Evolutionary conservation across 768 basidiomycete species (phyloP).

Genomic region (Amanita subjunquillea): DNA sequence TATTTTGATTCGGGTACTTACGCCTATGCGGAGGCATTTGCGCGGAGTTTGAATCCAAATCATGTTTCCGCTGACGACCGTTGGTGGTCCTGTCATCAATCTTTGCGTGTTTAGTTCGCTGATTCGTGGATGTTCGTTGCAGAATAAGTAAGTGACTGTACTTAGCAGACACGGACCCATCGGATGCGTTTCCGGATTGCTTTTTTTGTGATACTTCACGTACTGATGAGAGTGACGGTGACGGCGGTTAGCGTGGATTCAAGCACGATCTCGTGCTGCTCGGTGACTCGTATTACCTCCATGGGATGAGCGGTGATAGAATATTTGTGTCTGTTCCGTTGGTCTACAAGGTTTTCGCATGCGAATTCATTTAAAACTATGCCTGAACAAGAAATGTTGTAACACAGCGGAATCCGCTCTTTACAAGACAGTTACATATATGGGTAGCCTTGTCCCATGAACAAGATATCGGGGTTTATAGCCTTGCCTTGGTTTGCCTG

Average conservation of each 20-base stretch:
- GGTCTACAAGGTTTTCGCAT: too few relatives aligned
- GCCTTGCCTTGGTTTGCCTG: background rate
- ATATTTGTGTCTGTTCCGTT: too few relatives aligned
- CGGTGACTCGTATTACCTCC: background rate
- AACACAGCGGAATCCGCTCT: background rate
- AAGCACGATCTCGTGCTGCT: background rate
- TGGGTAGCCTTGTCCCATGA: too few relatives aligned
- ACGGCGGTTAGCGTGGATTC: background rate
- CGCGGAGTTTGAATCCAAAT: background rate
- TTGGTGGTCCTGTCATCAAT: too few relatives aligned
- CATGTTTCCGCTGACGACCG: background rate
- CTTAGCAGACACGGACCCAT: background rate
- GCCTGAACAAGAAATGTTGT: too few relatives aligned
- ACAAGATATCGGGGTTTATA: background rate
- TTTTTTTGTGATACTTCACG: background rate
- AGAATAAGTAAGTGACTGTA: background rate
- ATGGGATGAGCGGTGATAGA: background rate
- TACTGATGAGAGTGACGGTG: background rate
- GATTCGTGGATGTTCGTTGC: background rate
- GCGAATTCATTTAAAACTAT: too few relatives aligned
- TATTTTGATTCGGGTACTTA: too few relatives aligned
- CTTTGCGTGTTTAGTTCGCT: background rate
- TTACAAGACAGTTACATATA: background rate
- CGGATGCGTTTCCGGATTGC: background rate
- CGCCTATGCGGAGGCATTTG: too few relatives aligned